Base-by-base conservation (phyloP, 2,329 filamentous ascomycete genomes). In the Leptodontidium sp. region DNA sequence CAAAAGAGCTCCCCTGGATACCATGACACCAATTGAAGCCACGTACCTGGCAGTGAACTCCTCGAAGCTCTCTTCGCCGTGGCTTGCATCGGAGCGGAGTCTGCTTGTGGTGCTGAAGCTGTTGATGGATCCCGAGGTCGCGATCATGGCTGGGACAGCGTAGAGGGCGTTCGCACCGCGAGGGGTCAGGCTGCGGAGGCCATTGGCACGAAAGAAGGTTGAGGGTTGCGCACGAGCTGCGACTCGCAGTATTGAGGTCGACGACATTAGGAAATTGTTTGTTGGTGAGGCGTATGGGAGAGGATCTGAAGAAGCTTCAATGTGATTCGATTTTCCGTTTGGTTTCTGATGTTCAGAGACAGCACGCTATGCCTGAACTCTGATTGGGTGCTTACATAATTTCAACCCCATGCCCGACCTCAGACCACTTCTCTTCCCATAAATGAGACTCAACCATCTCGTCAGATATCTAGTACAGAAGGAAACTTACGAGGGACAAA, bases 41-140 rank as follows among this genome's bases (percentile, higher is more conserved):
- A 70, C 75, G 84, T 93, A 99, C 96, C 96, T 94, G 78, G 94
- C 92, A 84, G 93, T 94, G 84, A 99, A 99, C 86, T 98, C 94
- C 87, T 99, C 96, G 78, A 97, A 99, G 79, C 92, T 97, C 90
- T 99, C 96, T 84, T 99, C 96, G 80, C 91, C 88, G 83, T 97
- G 93, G 47, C 58, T 68, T 77, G 85, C 86, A 77, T 86, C 86
- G 68, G 83, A 82, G 76, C 80, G 82, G 79, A 83, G 84, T 55
- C 72, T 66, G 69, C 72, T 72, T 71, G 84, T 86, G 79, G 88
- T 91, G 86, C 87, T 91, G 84, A 91, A 91, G 84, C 79, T 84
- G 79, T 79, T 82, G 76, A 78, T 77, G 70, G 82, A 80, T 78
- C 84, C 83, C 78, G 84, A 83, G 77, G 84, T 82, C 77, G 83